Conservation (phyloP, 192 early-diverging fungal genomes). For the Backusella australiensis region DNA sequence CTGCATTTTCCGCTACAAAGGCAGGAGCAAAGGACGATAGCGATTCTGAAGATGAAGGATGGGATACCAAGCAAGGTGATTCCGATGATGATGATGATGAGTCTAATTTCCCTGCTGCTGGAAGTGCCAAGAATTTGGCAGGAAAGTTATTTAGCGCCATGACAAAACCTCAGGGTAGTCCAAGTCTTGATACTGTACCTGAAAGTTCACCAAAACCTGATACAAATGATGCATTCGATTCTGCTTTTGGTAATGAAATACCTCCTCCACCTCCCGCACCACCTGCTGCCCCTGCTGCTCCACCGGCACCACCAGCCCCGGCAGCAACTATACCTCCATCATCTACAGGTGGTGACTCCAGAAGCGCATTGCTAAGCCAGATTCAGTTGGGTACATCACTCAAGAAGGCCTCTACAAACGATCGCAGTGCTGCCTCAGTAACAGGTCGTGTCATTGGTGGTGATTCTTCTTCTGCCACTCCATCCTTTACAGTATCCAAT, state of each 20-base stretch:
- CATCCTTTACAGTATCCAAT: neutral
- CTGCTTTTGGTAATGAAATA: neutral
- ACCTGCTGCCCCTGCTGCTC: conserved; percentile 5
- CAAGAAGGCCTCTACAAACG: conserved; percentile 62
- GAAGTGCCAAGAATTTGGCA: conserved; percentile 34
- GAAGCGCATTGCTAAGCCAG: conserved; percentile 65
- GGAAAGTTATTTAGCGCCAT: conserved; percentile 32
- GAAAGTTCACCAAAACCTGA: conserved; percentile 9
- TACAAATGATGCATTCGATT: conserved; percentile 8
- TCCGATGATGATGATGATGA: conserved; percentile 31
- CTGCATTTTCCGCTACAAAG: conserved; percentile 21
- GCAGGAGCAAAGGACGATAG: conserved; percentile 7
- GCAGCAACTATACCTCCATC: conserved; percentile 13
- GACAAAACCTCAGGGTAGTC: conserved; percentile 9
- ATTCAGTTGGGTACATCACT: conserved; percentile 66
- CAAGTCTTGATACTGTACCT: conserved; percentile 11
- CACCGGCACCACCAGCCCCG: conserved; percentile 7
- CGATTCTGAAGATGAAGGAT: conserved; percentile 33
- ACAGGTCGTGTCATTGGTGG: conserved; percentile 36
- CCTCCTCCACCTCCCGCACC: conserved; percentile 24
- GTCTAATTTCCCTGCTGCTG: conserved; percentile 26
- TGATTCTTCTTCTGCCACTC: neutral
- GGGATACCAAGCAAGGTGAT: conserved; percentile 36
- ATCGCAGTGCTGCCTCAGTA: conserved; percentile 50
- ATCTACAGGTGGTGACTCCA: conserved; percentile 13